Conservation (phyloP, 2,329 filamentous ascomycete genomes). For the Cladosporium colombiae region DNA sequence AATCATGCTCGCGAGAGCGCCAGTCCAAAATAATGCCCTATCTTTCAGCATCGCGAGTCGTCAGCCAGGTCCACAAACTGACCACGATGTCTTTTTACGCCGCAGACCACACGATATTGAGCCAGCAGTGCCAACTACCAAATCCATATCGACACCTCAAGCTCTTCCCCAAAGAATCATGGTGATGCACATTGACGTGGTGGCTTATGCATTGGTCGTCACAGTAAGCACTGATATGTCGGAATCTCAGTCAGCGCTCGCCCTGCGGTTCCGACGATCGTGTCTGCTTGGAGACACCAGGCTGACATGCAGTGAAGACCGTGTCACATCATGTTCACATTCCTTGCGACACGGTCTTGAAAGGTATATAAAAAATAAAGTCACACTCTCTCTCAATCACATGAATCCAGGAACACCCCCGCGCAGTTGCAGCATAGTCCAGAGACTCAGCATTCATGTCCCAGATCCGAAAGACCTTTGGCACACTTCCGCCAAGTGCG, state of each 20-base stretch:
- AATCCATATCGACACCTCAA: neutral
- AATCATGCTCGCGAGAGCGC: constrained; percentile 4
- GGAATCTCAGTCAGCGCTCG: neutral
- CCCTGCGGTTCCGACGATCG: no score
- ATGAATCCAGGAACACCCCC: neutral
- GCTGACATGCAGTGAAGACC: neutral
- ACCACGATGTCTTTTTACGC: neutral
- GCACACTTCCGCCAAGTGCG: neutral
- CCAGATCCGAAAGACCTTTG: neutral
- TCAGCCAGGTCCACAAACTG: neutral
- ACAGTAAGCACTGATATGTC: neutral
- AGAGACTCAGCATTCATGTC: neutral
- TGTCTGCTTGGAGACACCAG: neutral
- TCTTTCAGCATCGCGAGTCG: neutral
- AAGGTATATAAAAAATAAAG: neutral
- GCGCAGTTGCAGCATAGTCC: no score
- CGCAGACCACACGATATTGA: no score
- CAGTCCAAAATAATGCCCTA: neutral
- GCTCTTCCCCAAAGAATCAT: neutral
- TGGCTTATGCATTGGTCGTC: neutral
- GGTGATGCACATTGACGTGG: neutral
- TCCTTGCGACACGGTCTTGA: no score
- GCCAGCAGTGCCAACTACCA: neutral
- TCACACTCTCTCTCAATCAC: neutral
- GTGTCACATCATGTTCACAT: no score